Base-by-base conservation (phyloP, 2,329 filamentous ascomycete genomes). In the Venturiaceae sp. region DNA sequence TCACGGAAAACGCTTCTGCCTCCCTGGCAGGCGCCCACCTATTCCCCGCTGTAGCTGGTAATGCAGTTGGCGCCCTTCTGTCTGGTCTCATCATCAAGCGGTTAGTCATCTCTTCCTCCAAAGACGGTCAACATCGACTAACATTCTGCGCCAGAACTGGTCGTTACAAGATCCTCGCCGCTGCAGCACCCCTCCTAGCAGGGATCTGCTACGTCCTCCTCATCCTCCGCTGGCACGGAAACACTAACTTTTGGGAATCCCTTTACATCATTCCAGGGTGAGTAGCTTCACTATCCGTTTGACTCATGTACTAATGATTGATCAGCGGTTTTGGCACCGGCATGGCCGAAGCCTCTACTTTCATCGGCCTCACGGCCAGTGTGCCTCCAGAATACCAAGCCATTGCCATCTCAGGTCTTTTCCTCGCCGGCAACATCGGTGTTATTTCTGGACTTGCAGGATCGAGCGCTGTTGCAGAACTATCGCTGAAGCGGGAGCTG, bases 1-100 rank as follows among this genome's bases (percentile, higher is more conserved):
- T 86, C 1, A 85, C 84, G 0, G 72, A 79, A 5, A 72, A 75
- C 0, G 78, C 77, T 2, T 83, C 81, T 0, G 83, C 80, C 47
- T 83, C 84, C 0, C 71, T 74, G 1, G 83, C 85, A 0, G 79
- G 79, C 1, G 72, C 80, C 0, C 83, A 88, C 63, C 72, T 90
- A 0, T 77, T 89, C 41, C 86, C 86, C 0, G 83, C 86, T 0
- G 84, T 90, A 0, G 69, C 81, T 0, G 86, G 86, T 0, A 89
- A 90, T 63, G 81, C 85, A 0, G 60, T 83, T 0, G 86, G 85
- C 1, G 84, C 83, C 0, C 71, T 90, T 1, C 44, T 84, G 0
- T 77, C 83, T 0, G 86, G 86, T 0, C 64, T 74, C 0, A 74
- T 78, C 53, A 86, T 87, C 64, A 76, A 77, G 41, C 74, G 71